These are phyloP conservation scores for Pythium dissotocum DNA, from an alignment of 352 stramenopile species.

Conservation along the genomic window DNA sequence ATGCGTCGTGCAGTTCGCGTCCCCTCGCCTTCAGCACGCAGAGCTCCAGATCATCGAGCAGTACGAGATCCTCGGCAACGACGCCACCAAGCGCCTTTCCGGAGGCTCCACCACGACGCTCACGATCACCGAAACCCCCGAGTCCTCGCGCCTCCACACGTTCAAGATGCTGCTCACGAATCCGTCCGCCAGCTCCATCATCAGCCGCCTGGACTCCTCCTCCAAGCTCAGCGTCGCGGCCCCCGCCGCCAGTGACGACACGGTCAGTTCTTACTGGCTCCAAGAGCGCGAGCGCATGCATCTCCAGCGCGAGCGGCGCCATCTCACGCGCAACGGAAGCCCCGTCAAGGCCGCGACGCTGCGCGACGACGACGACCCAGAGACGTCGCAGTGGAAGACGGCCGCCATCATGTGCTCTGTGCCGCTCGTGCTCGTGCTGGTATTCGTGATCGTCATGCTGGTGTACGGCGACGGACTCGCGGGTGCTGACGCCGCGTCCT, in stretches of 20 bases:
- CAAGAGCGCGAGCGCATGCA: slow-evolving; percentile 66
- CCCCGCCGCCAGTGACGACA: neutral
- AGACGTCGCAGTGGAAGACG: slow-evolving; percentile 36
- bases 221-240: slow-evolving; percentile 17
- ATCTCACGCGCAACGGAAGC: slow-evolving; percentile 17
- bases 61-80: slow-evolving; percentile 5
- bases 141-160: slow-evolving; percentile 5
- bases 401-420: slow-evolving; percentile 73
- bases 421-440: slow-evolving; percentile 54
- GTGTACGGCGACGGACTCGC: slow-evolving; percentile 34
- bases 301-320: slow-evolving; percentile 19
- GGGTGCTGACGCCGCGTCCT: slow-evolving; percentile 17
- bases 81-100: neutral
- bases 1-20: slow-evolving; percentile 59
- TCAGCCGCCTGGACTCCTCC: neutral
- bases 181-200: neutral
- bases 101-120: slow-evolving; percentile 18
- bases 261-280: slow-evolving; percentile 75
- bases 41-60: slow-evolving; percentile 9
- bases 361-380: slow-evolving; percentile 12
- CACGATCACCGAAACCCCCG: slow-evolving; percentile 27
- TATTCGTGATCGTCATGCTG: slow-evolving; percentile 61
- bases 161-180: slow-evolving; percentile 34
- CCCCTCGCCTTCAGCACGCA: slow-evolving; percentile 26
- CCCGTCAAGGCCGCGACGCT: slow-evolving; percentile 23